Conservation (phyloP, 2,329 filamentous ascomycete species). For the Aspergillus quadricinctus region DNA sequence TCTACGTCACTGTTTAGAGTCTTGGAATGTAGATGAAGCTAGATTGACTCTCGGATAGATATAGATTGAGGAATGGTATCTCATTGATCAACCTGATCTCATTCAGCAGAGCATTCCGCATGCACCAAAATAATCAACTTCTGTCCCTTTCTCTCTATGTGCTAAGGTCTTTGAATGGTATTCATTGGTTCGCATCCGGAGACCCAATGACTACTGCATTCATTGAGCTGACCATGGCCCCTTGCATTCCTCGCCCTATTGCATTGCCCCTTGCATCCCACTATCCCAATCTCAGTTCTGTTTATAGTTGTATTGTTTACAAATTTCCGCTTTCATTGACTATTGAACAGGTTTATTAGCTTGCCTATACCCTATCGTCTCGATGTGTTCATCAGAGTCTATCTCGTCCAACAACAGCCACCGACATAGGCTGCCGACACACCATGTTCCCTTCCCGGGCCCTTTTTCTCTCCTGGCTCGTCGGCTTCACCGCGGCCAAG, state of each 20-base stretch:
- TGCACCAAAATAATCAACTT: background rate
- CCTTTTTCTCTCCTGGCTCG: background rate
- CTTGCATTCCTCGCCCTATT: background rate
- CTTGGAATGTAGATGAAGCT: background rate
- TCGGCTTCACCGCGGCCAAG: conserved; percentile 4
- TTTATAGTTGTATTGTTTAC: background rate
- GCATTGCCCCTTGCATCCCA: background rate
- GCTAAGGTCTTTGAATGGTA: no score
- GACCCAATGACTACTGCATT: background rate
- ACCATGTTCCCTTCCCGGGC: background rate
- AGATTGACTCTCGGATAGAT: background rate
- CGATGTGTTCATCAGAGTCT: background rate
- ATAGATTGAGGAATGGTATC: background rate
- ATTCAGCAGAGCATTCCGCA: background rate
- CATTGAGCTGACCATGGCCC: background rate
- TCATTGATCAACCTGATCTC: no score
- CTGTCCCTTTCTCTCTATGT: background rate
- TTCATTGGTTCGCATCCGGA: background rate
- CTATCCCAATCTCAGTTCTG: background rate
- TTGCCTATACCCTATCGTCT: background rate
- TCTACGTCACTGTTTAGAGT: background rate
- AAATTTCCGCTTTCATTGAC: background rate
- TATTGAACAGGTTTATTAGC: background rate
- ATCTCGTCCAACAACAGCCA: background rate
- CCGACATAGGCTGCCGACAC: background rate